These are phyloP conservation scores for Cicer bijugum DNA, from an alignment of 306 rosid genomes.

Conservation along the genomic window DNA sequence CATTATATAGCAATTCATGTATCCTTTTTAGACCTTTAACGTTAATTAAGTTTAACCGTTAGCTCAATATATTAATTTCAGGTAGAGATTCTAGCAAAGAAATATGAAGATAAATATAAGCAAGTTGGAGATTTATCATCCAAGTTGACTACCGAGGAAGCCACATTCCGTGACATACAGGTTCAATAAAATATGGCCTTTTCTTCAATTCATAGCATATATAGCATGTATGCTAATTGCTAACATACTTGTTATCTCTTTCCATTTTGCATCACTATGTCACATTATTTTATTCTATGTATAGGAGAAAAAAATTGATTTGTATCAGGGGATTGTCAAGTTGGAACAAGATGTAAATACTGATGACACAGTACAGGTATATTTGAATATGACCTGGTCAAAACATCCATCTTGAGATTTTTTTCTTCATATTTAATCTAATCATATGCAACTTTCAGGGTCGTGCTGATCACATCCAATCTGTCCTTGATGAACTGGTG, in stretches of 20 bases:
- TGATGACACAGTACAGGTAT: conserved; percentile 76
- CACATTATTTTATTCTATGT: conserved; percentile 37
- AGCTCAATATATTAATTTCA: conserved; percentile 48
- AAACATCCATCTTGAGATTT: conserved; percentile 31
- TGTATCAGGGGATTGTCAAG: conserved; percentile 82
- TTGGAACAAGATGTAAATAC: conserved; percentile 75
- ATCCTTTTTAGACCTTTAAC: conserved; percentile 36
- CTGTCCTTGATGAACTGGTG: conserved; percentile 78
- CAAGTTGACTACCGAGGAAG: conserved; percentile 86
- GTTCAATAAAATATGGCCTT: conserved; percentile 46
- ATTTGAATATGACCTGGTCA: conserved; percentile 36
- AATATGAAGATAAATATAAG: conserved; percentile 92
- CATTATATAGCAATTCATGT: conserved; percentile 46
- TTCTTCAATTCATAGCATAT: conserved; percentile 37
- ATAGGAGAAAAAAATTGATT: conserved; percentile 93
- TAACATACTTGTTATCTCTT: conserved; percentile 19
- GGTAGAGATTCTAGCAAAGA: conserved; percentile 81
- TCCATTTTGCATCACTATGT: conserved; percentile 31
- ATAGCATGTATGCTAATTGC: conserved; percentile 22
- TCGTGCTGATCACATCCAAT: conserved; percentile 70
- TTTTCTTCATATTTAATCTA: conserved; percentile 41
- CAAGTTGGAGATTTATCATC: conserved; percentile 94
- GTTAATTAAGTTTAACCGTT: conserved; percentile 34
- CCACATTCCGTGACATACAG: conserved; percentile 94
- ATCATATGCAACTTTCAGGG: conserved; percentile 61